These are phyloP conservation scores for Umbilicaria muhlenbergii DNA, from an alignment of 495 filamentous ascomycete genomes.

Conservation along the genomic window DNA sequence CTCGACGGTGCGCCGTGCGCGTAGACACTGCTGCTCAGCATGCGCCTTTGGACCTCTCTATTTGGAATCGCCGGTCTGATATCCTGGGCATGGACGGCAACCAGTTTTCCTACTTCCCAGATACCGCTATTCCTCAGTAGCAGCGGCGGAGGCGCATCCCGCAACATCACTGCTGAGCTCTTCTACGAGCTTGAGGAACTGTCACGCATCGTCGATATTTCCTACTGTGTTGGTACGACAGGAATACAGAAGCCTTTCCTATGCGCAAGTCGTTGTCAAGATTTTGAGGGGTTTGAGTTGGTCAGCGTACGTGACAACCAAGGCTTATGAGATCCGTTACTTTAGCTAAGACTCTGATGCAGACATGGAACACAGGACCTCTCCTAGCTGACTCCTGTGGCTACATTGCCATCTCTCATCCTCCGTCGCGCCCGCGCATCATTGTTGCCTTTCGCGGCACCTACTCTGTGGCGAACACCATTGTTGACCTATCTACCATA, in stretches of 20 bases:
- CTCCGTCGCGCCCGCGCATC: slow-evolving; percentile 41
- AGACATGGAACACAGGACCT: slow-evolving; percentile 83
- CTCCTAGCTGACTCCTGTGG: slow-evolving; percentile 85
- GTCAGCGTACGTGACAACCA: slow-evolving; percentile 33
- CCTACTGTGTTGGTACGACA: slow-evolving; percentile 84
- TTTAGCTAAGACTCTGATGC: background rate
- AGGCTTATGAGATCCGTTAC: no score
- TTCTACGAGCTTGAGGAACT: slow-evolving; percentile 76
- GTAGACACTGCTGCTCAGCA: no score
- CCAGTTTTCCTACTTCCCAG: no score
- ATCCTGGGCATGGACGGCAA: no score
- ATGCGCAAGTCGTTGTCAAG: slow-evolving; percentile 67
- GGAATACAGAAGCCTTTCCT: slow-evolving; percentile 60
- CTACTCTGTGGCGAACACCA: slow-evolving; percentile 79
- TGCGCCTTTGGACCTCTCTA: no score
- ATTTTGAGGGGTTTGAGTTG: slow-evolving; percentile 67
- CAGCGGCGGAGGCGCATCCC: background rate
- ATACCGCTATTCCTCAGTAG: background rate
- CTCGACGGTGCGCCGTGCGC: no score
- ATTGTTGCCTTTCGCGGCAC: slow-evolving; percentile 92
- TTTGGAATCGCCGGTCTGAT: no score
- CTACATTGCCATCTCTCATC: slow-evolving; percentile 76
- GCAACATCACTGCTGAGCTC: slow-evolving; percentile 42
- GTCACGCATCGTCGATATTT: slow-evolving; percentile 78
- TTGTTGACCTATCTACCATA: slow-evolving; percentile 72